Base-by-base conservation (phyloP, 2,329 filamentous ascomycete species). In the Teratosphaeria viscida region DNA sequence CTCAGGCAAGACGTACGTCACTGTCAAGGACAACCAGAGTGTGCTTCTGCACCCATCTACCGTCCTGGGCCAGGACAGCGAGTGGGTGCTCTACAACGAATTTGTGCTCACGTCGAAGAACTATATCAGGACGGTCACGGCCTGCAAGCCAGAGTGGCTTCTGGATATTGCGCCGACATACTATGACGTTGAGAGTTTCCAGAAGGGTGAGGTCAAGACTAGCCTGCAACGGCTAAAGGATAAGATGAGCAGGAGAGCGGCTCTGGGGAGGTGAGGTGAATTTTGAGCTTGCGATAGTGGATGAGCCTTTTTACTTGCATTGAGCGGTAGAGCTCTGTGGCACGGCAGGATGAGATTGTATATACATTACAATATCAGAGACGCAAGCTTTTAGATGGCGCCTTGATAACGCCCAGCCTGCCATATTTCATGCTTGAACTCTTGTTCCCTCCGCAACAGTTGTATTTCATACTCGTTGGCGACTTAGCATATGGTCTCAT, bases 71-170 rank as follows among this genome's bases (percentile, higher is more conserved):
- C 86, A 90, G 60, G 92, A 96, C 61, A 90, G 87, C 66, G 94
- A 99, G 66, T 99, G 94, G 94, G 90, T 99, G 29, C 79, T 99
- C 29, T 99, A 99, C 77, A 96, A 97, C 70, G 95, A 99, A 72
- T 99, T 97, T 71, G 94, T 99, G 12, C 83, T 99, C 59, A 99
- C 94, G 0, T 94, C 89, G 57, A 96, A 99, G 82, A 95, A 97
- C 77, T 99, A 96, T 74, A 92, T 99, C 68, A 85, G 95, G 60
- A 96, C 90, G 0, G 90, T 96, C 55, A 97, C 92, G 12, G 86
- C 89, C 34, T 87, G 99, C 59, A 88, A 89, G 72, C 89, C 92
- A 0, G 94, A 99, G 75, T 99, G 94, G 94, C 78, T 99, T 62
- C 73, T 97, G 75, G 94, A 99, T 74, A 95, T 97, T 65, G 91